Evolutionary conservation across 139 green algal genomes (phyloP).

Genomic region (Parachlorella kessleri): DNA sequence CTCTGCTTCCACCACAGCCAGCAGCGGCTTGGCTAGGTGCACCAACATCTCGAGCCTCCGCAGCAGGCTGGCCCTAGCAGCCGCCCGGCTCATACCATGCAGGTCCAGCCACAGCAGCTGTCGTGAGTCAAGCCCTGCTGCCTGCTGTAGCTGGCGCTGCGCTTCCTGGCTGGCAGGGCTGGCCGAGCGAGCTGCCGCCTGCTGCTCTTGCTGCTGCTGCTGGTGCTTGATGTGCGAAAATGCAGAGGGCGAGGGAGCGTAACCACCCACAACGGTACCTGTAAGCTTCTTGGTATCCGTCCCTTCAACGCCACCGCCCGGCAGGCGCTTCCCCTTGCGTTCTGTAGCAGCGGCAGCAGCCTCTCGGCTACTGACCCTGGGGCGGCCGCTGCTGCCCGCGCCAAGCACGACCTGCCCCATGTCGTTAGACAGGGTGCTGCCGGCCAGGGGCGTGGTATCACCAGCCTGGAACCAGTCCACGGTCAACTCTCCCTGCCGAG

Average conservation of each 20-base stretch:
- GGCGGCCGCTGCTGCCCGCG: not conserved
- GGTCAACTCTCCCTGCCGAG: not conserved
- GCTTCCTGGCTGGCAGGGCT: too few relatives aligned
- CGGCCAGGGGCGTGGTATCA: not conserved
- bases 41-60: constrained; percentile 11
- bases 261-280: too few relatives aligned
- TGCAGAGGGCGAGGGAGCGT: too few relatives aligned
- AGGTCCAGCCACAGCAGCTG: constrained; percentile 30
- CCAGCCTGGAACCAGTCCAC: not conserved
- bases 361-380: not conserved
- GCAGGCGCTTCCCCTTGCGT: not conserved
- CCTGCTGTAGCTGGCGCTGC: too few relatives aligned
- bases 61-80: not conserved
- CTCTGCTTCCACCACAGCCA: not conserved
- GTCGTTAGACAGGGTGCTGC: not conserved
- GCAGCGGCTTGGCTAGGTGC: not conserved
- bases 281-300: too few relatives aligned
- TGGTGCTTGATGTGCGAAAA: too few relatives aligned
- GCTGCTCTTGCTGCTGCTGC: too few relatives aligned
- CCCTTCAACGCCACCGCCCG: too few relatives aligned
- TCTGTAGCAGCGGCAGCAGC: not conserved
- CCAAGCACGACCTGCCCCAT: not conserved
- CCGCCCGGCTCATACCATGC: constrained; percentile 19
- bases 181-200: too few relatives aligned
- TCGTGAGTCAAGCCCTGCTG: too few relatives aligned